Conservation (phyloP, 1,284 basidiomycete species). For the Rhodotorula sp. region DNA sequence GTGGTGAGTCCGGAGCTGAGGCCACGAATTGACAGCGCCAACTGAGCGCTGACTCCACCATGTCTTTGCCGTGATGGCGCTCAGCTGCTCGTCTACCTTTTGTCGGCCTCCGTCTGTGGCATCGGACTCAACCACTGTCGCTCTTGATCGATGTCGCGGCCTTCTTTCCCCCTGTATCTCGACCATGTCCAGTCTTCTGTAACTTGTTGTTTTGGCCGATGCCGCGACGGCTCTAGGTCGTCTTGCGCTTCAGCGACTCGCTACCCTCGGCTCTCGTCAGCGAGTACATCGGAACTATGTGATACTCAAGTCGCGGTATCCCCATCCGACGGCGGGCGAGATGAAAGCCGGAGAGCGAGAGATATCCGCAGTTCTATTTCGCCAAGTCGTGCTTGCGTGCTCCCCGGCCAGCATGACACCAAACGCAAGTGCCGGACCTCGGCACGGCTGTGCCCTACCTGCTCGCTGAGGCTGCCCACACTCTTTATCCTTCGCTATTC, state of each 20-base stretch:
- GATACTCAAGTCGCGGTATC: not conserved
- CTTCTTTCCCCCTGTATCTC: not conserved
- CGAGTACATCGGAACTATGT: not conserved
- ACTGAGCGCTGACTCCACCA: slow-evolving; percentile 52
- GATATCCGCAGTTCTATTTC: no score
- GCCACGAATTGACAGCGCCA: no score
- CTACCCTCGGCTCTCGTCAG: no score
- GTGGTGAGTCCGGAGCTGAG: slow-evolving; percentile 13
- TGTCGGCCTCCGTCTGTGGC: slow-evolving; percentile 83
- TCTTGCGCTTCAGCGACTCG: not conserved
- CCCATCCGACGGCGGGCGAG: no score
- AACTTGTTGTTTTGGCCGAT: slow-evolving; percentile 3
- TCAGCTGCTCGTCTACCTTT: slow-evolving; percentile 63
- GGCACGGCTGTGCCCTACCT: no score
- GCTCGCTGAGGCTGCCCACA: no score
- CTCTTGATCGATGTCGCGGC: not conserved
- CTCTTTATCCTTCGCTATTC: no score
- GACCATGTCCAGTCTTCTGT: not conserved
- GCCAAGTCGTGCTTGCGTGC: no score
- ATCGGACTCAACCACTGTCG: slow-evolving; percentile 55
- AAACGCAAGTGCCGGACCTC: no score
- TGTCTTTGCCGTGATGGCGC: slow-evolving; percentile 44
- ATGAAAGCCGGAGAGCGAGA: no score
- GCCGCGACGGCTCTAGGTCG: no score
- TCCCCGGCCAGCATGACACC: no score